Conservation (phyloP, 2,329 filamentous ascomycete species). For the Aspergillus fischeri region DNA sequence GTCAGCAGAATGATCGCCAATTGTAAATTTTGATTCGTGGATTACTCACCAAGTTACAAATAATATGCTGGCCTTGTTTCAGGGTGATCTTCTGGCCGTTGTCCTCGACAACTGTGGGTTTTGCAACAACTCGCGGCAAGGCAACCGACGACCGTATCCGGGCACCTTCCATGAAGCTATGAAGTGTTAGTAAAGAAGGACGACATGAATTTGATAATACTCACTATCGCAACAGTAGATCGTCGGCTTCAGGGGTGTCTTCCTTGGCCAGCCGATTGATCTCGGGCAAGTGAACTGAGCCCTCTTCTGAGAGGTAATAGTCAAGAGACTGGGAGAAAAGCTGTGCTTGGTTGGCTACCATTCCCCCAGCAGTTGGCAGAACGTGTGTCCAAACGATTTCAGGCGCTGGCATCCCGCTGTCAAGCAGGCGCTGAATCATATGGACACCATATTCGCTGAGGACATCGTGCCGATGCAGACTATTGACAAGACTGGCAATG, state of each 20-base stretch:
- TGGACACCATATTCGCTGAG: constrained; percentile 53
- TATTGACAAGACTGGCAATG: constrained; percentile 38
- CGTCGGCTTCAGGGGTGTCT: constrained; percentile 44
- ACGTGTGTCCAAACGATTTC: constrained; percentile 56
- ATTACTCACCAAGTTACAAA: constrained; percentile 35
- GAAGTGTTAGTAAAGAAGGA: neutral
- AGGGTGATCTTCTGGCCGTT: constrained; percentile 28
- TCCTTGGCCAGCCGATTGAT: constrained; percentile 47
- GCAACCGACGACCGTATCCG: constrained; percentile 37
- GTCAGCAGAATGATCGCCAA: neutral
- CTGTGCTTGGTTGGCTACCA: constrained; percentile 55
- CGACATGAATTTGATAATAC: constrained; percentile 1
- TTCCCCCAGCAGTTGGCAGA: constrained; percentile 54
- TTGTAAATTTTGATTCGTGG: neutral
- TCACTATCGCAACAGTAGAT: constrained; percentile 50
- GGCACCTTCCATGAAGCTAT: constrained; percentile 40
- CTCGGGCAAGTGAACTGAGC: constrained; percentile 44
- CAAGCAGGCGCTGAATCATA: constrained; percentile 52
- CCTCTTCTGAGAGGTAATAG: constrained; percentile 51
- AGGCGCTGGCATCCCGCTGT: constrained; percentile 43
- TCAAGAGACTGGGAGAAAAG: constrained; percentile 56
- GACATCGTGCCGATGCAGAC: constrained; percentile 37
- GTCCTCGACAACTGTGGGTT: constrained; percentile 32
- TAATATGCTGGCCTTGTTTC: constrained; percentile 32
- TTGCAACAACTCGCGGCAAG: constrained; percentile 33